Evolutionary conservation across 768 basidiomycete species (phyloP), one percentile per base, ranked within the genome.

Genomic region (Coprinellus aureogranulatus): DNA sequence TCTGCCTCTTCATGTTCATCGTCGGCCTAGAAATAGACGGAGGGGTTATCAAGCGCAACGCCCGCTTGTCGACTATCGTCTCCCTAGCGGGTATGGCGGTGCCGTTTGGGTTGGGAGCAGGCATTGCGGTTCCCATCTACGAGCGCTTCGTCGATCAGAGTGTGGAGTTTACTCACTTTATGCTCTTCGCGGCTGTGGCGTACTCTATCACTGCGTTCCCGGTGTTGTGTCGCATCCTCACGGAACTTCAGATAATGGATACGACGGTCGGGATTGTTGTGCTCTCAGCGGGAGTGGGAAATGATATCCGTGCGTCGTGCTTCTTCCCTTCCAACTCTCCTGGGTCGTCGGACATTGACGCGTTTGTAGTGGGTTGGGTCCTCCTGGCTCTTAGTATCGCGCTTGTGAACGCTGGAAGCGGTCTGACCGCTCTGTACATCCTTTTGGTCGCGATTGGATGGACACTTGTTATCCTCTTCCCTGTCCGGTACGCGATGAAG

Each of bases 191-290:
- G 10, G 94, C 92, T 14, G 92, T 95, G 22, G 93, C 94, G 0
- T 94, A 87, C 74, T 88, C 89, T 2, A 93, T 93, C 65, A 92
- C 90, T 0, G 91, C 90, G 0, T 91, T 93, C 61, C 91, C 92
- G 0, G 88, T 94, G 1, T 77, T 94, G 6, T 92, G 90, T 70
- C 81, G 94, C 60, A 90, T 97, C 71, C 77, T 98, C 45, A 90
- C 89, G 1, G 94, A 97, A 67, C 83, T 96, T 55, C 94, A 94
- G 70, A 77, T 99, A 1, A 79, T 98, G 59, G 90, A 94, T 59
- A 97, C 93, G 0, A 87, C 86, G 0, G 92, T 99, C 37, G 97
- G 95, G 4, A 87, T 97, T 58, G 86, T 97, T 25, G 94, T 94
- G 1, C 82, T 99, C 22, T 91, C 91, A 2, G 94, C 95, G 0